These are phyloP conservation scores for Cyclotella kingstonii DNA, from an alignment of 108 stramenopile genomes.

Conservation along the genomic window DNA sequence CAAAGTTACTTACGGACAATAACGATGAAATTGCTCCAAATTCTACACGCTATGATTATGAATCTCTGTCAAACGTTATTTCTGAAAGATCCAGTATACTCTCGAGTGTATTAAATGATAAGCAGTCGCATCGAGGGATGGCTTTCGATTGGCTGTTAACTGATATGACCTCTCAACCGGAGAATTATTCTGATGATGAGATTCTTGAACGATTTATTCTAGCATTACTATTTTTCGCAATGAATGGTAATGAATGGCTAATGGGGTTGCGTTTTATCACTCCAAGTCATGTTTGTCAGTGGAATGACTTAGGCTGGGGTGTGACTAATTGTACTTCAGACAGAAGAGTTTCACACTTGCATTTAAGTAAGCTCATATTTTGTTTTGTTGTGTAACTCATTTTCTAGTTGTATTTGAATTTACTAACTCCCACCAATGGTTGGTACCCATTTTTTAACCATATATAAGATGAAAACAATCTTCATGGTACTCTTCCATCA, in stretches of 20 bases:
- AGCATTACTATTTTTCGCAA: constrained; percentile 12
- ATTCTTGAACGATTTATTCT: constrained; percentile 9
- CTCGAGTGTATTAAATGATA: not conserved
- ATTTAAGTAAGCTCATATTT: not conserved
- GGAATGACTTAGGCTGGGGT: not conserved
- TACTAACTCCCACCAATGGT: not conserved
- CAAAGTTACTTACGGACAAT: too few relatives aligned
- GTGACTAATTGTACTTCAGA: not conserved
- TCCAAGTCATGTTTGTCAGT: constrained; percentile 17
- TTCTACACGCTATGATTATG: too few relatives aligned
- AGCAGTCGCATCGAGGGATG: not conserved
- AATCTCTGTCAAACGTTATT: not conserved
- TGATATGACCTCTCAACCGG: not conserved
- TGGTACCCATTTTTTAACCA: too few relatives aligned
- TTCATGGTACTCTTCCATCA: constrained; percentile 46
- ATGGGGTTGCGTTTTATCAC: not conserved
- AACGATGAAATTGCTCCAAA: too few relatives aligned
- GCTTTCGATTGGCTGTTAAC: constrained; percentile 8
- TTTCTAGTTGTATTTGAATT: not conserved
- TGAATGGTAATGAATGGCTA: constrained; percentile 1
- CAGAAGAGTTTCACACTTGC: not conserved
- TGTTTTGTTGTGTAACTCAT: not conserved
- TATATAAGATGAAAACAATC: constrained; percentile 40
- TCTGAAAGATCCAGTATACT: not conserved
- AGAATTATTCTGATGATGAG: constrained; percentile 1